A percentile compares a stretch with the other conserved stretches of the same genome.
These are phyloP conservation scores for Trichomonas tenax DNA, from an alignment of 208 protist species.

Conservation along the genomic window DNA sequence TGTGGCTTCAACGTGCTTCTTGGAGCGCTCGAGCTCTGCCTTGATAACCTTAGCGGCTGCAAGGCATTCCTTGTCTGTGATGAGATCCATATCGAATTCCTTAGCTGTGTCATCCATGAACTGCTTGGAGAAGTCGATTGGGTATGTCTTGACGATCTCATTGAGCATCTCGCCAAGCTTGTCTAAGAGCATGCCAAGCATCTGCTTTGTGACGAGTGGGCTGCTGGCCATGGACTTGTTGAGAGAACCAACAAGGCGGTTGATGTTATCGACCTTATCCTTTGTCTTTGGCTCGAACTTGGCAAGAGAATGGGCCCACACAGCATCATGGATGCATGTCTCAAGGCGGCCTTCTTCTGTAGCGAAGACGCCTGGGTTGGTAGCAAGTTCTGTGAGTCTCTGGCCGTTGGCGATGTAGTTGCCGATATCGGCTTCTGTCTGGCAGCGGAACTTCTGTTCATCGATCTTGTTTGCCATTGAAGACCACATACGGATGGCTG, in stretches of 20 bases:
- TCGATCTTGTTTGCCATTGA: neutral
- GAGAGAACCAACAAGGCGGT: neutral
- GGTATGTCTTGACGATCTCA: neutral
- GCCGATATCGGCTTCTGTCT: neutral
- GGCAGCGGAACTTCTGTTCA: neutral
- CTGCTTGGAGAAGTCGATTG: neutral
- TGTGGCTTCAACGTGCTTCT: neutral
- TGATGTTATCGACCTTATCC: neutral
- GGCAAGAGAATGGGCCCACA: neutral
- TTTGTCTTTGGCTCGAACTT: neutral
- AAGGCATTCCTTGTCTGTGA: neutral
- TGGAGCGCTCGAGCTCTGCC: neutral
- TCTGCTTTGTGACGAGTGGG: neutral
- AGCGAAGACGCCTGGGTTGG: neutral
- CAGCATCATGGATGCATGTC: neutral
- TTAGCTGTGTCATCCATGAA: neutral
- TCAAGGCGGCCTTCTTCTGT: neutral
- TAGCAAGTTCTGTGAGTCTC: neutral
- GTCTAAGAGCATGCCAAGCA: neutral
- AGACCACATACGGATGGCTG: neutral
- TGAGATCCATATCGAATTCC: neutral
- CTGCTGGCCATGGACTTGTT: neutral
- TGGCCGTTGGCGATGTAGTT: neutral
- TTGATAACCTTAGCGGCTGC: neutral
- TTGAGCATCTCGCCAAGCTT: neutral